These are phyloP conservation scores for Daldinia loculata DNA, from an alignment of 495 filamentous ascomycete genomes.

Conservation along the genomic window DNA sequence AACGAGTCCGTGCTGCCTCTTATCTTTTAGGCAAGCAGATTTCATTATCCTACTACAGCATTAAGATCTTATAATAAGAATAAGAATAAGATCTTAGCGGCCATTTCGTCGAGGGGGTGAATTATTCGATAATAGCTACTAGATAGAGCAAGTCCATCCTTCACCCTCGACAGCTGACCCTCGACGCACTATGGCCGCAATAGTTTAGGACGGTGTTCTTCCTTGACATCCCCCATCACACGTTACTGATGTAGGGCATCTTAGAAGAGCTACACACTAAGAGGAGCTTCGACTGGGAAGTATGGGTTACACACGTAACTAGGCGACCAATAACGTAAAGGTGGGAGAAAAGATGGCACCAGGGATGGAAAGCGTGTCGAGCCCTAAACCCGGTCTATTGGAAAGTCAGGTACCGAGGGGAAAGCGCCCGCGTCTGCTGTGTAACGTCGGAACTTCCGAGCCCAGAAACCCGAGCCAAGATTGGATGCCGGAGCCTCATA, in stretches of 20 bases:
- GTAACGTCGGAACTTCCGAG: slow-evolving; percentile 43
- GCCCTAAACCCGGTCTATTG: slow-evolving; percentile 30
- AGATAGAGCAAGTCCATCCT: slow-evolving; percentile 13
- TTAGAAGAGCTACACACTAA: slow-evolving; percentile 8
- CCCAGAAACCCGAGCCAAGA: slow-evolving; percentile 40
- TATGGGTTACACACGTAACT: slow-evolving; percentile 17
- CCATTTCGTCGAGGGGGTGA: slow-evolving; percentile 3
- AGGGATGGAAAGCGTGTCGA: slow-evolving; percentile 26
- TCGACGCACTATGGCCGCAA: slow-evolving; percentile 17
- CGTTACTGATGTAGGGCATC: neutral
- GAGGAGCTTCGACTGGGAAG: slow-evolving; percentile 4
- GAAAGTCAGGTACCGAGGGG: slow-evolving; percentile 41
- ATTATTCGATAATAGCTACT: slow-evolving; percentile 9
- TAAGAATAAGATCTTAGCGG: slow-evolving; percentile 2
- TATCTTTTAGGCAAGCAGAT: neutral
- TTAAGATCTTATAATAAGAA: too few species aligned
- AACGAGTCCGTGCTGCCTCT: neutral
- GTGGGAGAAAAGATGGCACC: slow-evolving; percentile 11
- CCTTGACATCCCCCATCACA: slow-evolving; percentile 3
- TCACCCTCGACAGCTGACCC: neutral
- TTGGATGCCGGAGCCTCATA: slow-evolving; percentile 41
- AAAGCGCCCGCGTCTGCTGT: slow-evolving; percentile 39
- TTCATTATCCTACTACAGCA: neutral
- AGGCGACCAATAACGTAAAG: slow-evolving; percentile 23
- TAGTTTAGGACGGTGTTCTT: neutral